Conservation (phyloP, 1,284 basidiomycete species). For the Boletus semigastroideus region DNA sequence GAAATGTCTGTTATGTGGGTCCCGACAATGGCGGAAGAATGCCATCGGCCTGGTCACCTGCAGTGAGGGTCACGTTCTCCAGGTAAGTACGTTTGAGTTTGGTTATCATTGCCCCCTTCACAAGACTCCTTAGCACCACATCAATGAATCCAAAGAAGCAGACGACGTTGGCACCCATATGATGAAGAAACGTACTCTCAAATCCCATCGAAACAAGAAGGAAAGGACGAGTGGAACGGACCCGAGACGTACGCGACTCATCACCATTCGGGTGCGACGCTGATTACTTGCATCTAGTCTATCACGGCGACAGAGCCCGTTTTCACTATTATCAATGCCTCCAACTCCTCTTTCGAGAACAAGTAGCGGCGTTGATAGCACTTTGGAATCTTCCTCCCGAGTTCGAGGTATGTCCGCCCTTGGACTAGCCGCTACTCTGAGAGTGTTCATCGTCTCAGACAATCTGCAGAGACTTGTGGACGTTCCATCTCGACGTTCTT, state of each 20-base stretch:
- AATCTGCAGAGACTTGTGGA: conserved; percentile 81
- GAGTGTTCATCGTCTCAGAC: conserved; percentile 43
- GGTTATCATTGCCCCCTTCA: background rate
- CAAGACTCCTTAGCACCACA: conserved; percentile 55
- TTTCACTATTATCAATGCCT: conserved; percentile 81
- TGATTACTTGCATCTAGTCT: conserved; percentile 50
- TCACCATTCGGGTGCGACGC: background rate
- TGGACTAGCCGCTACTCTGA: background rate
- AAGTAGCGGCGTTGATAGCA: conserved; percentile 59
- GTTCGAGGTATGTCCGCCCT: conserved; percentile 63
- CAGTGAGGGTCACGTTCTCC: conserved; percentile 76
- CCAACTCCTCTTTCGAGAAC: conserved; percentile 76
- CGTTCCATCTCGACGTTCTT: conserved; percentile 67
- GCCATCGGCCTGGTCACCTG: conserved; percentile 70
- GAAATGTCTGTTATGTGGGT: conserved; percentile 69
- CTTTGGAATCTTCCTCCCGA: conserved; percentile 76
- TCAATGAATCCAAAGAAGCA: conserved; percentile 66
- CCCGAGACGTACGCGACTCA: conserved; percentile 48
- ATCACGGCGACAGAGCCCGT: conserved; percentile 73
- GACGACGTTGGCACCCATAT: conserved; percentile 57
- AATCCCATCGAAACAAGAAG: conserved; percentile 51
- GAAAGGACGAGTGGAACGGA: conserved; percentile 50
- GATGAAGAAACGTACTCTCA: conserved; percentile 61
- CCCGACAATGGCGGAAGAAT: conserved; percentile 78
- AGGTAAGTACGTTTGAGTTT: conserved; percentile 44